phyloP scores from a whole-genome alignment of 1,284 basidiomycete genomes.

The Ustilago esculenta region DNA sequence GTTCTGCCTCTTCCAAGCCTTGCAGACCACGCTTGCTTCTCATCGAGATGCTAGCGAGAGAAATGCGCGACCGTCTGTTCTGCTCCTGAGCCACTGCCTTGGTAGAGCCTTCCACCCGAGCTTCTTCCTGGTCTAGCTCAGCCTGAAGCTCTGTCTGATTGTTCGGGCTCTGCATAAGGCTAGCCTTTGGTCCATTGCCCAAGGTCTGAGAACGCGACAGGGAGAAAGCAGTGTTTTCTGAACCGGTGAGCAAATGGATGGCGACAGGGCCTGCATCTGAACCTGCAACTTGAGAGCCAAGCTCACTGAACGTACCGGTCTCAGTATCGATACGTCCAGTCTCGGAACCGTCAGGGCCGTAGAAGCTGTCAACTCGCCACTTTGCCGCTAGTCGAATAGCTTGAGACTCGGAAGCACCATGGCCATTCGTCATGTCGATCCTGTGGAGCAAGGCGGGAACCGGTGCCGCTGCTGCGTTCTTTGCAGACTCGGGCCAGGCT shows the following conservation, averaged over 20 bases:
- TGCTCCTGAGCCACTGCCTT: slow-evolving; percentile 33
- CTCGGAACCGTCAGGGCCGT: slow-evolving; percentile 49
- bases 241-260: neutral
- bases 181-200: slow-evolving; percentile 24
- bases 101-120: slow-evolving; percentile 19
- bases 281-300: neutral
- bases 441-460: slow-evolving; percentile 15
- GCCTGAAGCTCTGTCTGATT: neutral
- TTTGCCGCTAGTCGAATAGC: neutral
- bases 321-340: slow-evolving; percentile 40
- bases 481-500: slow-evolving; percentile 11
- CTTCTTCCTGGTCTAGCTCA: neutral
- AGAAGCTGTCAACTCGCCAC: slow-evolving; percentile 56
- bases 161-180: slow-evolving; percentile 38
- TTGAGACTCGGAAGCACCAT: neutral
- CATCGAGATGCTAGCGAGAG: slow-evolving; percentile 45
- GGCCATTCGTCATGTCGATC: slow-evolving; percentile 16
- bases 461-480: neutral
- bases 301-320: slow-evolving; percentile 24
- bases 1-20: slow-evolving; percentile 53
- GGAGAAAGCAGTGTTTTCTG: slow-evolving; percentile 7
- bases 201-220: slow-evolving; percentile 31
- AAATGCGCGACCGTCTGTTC: slow-evolving; percentile 33
- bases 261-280: slow-evolving; percentile 5
- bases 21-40: slow-evolving; percentile 44